Evolutionary conservation across 1,139 yeast species (phyloP).

Genomic region (Suhomyces choctaworum): DNA sequence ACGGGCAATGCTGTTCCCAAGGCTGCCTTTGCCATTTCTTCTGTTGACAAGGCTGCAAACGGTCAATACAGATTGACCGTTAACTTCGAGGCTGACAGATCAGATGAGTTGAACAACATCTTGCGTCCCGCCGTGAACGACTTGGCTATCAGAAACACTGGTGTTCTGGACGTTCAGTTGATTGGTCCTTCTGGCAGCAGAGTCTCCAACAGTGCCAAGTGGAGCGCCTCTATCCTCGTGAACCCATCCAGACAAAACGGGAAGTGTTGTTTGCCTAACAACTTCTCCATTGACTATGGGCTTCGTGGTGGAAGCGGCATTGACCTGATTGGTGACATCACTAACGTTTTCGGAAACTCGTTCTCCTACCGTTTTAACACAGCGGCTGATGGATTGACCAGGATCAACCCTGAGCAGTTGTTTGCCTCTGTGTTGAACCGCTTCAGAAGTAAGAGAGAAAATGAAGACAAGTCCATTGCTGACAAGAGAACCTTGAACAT

Average conservation of each 20-base stretch:
- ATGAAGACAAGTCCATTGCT: slow-evolving; percentile 11
- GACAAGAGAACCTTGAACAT: slow-evolving; percentile 15
- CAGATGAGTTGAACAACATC: slow-evolving; percentile 17
- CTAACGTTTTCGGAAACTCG: slow-evolving; percentile 12
- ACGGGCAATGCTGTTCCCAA: not conserved
- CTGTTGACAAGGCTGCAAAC: slow-evolving; percentile 20
- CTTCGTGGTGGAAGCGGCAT: slow-evolving; percentile 10
- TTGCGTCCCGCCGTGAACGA: slow-evolving; percentile 18
- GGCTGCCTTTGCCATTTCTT: slow-evolving; percentile 15
- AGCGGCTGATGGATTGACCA: slow-evolving; percentile 8
- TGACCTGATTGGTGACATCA: slow-evolving; percentile 5
- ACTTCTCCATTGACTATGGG: slow-evolving; percentile 14
- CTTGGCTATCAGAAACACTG: slow-evolving; percentile 23
- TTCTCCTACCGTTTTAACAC: slow-evolving; percentile 8
- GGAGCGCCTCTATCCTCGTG: slow-evolving; percentile 23
- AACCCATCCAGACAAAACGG: slow-evolving; percentile 18
- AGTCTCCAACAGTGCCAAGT: slow-evolving; percentile 18
- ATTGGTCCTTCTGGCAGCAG: slow-evolving; percentile 13
- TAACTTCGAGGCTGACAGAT: slow-evolving; percentile 25
- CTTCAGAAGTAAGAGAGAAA: slow-evolving; percentile 13
- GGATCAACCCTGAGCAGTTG: slow-evolving; percentile 12
- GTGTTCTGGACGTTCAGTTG: slow-evolving; percentile 19
- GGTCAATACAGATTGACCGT: slow-evolving; percentile 21
- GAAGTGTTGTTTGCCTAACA: slow-evolving; percentile 25
- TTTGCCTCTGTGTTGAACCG: slow-evolving; percentile 11